Evolutionary conservation across 2,329 filamentous ascomycete genomes (phyloP).

Genomic region (Aureobasidium lini): DNA sequence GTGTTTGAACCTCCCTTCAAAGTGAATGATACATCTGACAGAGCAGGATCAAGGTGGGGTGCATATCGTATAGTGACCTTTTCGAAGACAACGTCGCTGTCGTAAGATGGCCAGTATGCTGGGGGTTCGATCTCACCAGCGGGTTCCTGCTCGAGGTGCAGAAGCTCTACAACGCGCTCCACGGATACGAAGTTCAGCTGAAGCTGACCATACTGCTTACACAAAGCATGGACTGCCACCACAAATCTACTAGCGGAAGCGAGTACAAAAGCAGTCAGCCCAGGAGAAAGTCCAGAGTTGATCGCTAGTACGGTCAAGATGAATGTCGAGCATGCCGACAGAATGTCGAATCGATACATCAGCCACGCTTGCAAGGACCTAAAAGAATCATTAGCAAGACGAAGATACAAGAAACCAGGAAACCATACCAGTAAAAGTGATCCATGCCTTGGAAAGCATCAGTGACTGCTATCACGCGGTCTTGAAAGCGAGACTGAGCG

Average conservation of each 20-base stretch:
- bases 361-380: slow-evolving; percentile 72
- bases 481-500: slow-evolving; percentile 71
- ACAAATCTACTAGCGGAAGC: slow-evolving; percentile 65
- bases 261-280: slow-evolving; percentile 76
- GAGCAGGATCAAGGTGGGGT: slow-evolving; percentile 64
- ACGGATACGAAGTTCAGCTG: slow-evolving; percentile 92
- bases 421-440: slow-evolving; percentile 70
- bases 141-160: slow-evolving; percentile 69
- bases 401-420: no score
- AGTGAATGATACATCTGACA: slow-evolving; percentile 60
- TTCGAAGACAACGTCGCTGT: slow-evolving; percentile 67
- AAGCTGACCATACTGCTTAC: slow-evolving; percentile 71
- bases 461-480: slow-evolving; percentile 69
- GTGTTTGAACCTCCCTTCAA: slow-evolving; percentile 74
- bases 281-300: slow-evolving; percentile 65
- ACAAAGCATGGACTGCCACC: slow-evolving; percentile 62
- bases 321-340: slow-evolving; percentile 68
- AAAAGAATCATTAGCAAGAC: background rate
- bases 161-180: slow-evolving; percentile 74
- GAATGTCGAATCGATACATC: slow-evolving; percentile 65
- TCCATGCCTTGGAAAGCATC: slow-evolving; percentile 92
- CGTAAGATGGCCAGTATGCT: slow-evolving; percentile 66
- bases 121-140: slow-evolving; percentile 61
- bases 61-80: slow-evolving; percentile 74
- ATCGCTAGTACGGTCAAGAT: slow-evolving; percentile 67